Percentiles rank a stretch among this genome's conserved stretches.
These are phyloP conservation scores for Penicillium mononematosum DNA, from an alignment of 495 filamentous ascomycete species.

Conservation along the genomic window DNA sequence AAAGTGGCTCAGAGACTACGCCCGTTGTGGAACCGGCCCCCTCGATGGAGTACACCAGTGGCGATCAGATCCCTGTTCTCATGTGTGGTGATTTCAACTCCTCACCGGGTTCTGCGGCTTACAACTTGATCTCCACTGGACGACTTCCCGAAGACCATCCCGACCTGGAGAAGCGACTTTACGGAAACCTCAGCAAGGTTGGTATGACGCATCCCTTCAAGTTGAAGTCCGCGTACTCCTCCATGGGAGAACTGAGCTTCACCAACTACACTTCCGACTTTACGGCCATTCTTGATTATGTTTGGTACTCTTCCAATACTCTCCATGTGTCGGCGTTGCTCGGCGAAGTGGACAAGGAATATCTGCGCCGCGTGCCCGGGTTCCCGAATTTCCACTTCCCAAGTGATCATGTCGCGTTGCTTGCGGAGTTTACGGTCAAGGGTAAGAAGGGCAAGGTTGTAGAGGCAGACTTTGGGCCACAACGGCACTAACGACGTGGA, in stretches of 20 bases:
- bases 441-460: slow-evolving; percentile 78
- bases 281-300: slow-evolving; percentile 88
- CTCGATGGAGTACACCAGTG: slow-evolving; percentile 75
- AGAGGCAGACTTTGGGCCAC: slow-evolving; percentile 62
- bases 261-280: slow-evolving; percentile 96
- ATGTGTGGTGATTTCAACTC: slow-evolving; percentile 98
- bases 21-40: slow-evolving; percentile 55
- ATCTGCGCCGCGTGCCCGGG: slow-evolving; percentile 85
- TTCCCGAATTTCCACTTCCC: slow-evolving; percentile 98
- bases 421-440: slow-evolving; percentile 91
- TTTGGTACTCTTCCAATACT: slow-evolving; percentile 93
- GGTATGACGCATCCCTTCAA: slow-evolving; percentile 94
- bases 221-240: slow-evolving; percentile 80
- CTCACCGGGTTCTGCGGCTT: slow-evolving; percentile 75
- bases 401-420: slow-evolving; percentile 90
- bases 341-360: slow-evolving; percentile 85
- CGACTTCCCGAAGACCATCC: slow-evolving; percentile 67
- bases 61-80: slow-evolving; percentile 83
- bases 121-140: slow-evolving; percentile 80
- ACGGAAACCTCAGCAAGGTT: slow-evolving; percentile 87
- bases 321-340: slow-evolving; percentile 84
- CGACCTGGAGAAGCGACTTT: slow-evolving; percentile 70
- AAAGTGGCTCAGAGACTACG: slow-evolving; percentile 53
- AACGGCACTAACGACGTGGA: slow-evolving; percentile 49
- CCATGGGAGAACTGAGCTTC: slow-evolving; percentile 78